phyloP scores from a whole-genome alignment of 2,329 filamentous ascomycete species.

The Cladorrhinum sp. region DNA sequence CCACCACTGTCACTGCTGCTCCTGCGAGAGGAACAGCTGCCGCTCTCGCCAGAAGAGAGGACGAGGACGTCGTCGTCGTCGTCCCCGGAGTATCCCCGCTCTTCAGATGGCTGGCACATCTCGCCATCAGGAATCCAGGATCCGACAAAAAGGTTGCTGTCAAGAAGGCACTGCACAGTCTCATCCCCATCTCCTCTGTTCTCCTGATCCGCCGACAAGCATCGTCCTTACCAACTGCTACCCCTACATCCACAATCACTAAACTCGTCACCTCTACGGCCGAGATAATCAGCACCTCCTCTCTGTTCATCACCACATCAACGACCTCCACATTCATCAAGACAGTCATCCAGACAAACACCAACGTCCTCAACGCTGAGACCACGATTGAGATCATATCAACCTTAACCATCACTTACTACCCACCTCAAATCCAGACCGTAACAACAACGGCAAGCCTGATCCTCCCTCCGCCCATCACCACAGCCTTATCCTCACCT shows the following conservation, averaged over 20 bases:
- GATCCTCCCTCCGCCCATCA: constrained; percentile 5
- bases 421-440: constrained; percentile 14
- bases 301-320: constrained; percentile 13
- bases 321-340: constrained; percentile 23
- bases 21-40: constrained; percentile 12
- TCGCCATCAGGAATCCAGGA: not conserved
- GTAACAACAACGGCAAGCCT: constrained; percentile 22
- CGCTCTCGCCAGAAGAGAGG: not conserved
- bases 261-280: constrained; percentile 16
- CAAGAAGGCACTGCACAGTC: not conserved
- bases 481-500: constrained; percentile 6
- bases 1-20: constrained; percentile 17
- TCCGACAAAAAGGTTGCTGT: not conserved
- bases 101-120: not conserved
- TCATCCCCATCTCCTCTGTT: not conserved
- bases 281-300: constrained; percentile 16
- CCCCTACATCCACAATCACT: constrained; percentile 14
- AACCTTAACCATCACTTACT: constrained; percentile 23
- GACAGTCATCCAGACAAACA: constrained; percentile 22
- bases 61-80: too few species aligned
- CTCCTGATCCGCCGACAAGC: constrained; percentile 13
- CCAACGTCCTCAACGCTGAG: constrained; percentile 25
- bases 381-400: constrained; percentile 24
- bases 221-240: not conserved
- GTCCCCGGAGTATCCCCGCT: not conserved